Base-by-base conservation (phyloP, 1,284 basidiomycete species). In the Meira miltonrushii region DNA sequence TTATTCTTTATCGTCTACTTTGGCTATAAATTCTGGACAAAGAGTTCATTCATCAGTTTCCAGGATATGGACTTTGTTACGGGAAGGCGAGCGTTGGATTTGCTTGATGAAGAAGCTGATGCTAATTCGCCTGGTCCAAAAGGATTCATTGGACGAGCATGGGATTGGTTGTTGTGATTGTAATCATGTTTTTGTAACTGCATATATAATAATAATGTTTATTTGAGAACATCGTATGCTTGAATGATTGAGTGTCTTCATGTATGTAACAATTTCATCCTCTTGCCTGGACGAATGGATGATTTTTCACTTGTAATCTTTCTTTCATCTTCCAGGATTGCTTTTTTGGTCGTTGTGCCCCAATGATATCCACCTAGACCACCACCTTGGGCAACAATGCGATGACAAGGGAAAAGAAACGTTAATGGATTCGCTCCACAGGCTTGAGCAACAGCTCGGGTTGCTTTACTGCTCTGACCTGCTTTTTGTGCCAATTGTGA, bases 1-100 rank as follows among this genome's bases (percentile, higher is more conserved):
- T 62, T 88, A 47, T 92, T 90, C 84, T 86, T 88, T n/a, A 64
- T 90, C 60, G 75, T 92, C 49, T 93, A 88, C 78, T 13, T 84
- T 47, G 83, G 80, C 8, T 83, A 85, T 58, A 84, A 83, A 67
- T 68, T 83, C 58, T 66, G 74, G 69, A 84, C 84, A 73, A 82
- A 81, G 68, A 77, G 80, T 25, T 79, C 82, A 11, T 76, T 67
- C 17, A 62, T 69, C 53, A 51, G 53, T 46, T 53, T 64, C 37
- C 54, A 54, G 7, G 59, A 69, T 55, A 69, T 69, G 65, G 69
- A 72, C 79, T 90, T 94, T 70, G 78, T 85, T 55, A 81, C 82
- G 8, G 84, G 86, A 33, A 57, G 63, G 33, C 25, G 53, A 40
- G 12, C 11, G 10, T 39, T 54, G 7, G 53, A 54, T 4, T 28